Percentiles rank a stretch among this genome's conserved stretches.
These are phyloP conservation scores for Heterobasidion occidentale DNA, from an alignment of 1,284 basidiomycete species.

Conservation along the genomic window DNA sequence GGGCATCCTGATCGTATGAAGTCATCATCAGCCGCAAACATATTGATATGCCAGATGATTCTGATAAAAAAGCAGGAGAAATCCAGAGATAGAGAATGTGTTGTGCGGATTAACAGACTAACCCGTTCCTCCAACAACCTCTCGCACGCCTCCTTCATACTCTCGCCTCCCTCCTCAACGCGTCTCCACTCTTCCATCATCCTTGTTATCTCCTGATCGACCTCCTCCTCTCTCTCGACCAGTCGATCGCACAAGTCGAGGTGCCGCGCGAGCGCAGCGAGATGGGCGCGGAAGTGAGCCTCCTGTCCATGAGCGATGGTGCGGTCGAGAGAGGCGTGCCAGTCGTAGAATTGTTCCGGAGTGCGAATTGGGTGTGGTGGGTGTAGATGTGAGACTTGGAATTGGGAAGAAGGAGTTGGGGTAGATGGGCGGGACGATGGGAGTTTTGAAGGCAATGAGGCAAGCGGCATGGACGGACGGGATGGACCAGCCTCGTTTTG, in stretches of 20 bases:
- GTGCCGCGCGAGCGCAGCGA: slow-evolving; percentile 67
- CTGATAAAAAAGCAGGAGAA: too few species aligned
- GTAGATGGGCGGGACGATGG: slow-evolving; percentile 6
- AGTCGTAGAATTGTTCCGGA: slow-evolving; percentile 92
- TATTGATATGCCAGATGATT: neutral
- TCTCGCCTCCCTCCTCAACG: slow-evolving; percentile 84
- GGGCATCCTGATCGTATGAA: slow-evolving; percentile 44
- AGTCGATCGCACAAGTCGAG: slow-evolving; percentile 70
- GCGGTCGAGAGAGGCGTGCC: slow-evolving; percentile 82
- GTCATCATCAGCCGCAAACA: neutral
- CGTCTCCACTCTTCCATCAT: slow-evolving; percentile 80
- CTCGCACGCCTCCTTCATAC: slow-evolving; percentile 70
- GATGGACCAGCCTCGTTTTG: slow-evolving; percentile 18
- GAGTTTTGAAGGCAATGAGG: too few species aligned
- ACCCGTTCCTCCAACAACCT: slow-evolving; percentile 82
- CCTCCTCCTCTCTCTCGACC: slow-evolving; percentile 58
- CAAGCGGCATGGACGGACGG: slow-evolving; percentile 21
- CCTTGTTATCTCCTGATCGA: slow-evolving; percentile 62
- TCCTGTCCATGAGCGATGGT: slow-evolving; percentile 91
- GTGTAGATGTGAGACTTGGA: slow-evolving; percentile 26
- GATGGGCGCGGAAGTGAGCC: slow-evolving; percentile 79
- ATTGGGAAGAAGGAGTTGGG: slow-evolving; percentile 26
- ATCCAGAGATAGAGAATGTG: too few species aligned
- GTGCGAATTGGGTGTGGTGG: slow-evolving; percentile 73
- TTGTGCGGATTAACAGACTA: slow-evolving; percentile 10